Base-by-base conservation (phyloP, 495 filamentous ascomycete species). In the Lepraria neglecta region DNA sequence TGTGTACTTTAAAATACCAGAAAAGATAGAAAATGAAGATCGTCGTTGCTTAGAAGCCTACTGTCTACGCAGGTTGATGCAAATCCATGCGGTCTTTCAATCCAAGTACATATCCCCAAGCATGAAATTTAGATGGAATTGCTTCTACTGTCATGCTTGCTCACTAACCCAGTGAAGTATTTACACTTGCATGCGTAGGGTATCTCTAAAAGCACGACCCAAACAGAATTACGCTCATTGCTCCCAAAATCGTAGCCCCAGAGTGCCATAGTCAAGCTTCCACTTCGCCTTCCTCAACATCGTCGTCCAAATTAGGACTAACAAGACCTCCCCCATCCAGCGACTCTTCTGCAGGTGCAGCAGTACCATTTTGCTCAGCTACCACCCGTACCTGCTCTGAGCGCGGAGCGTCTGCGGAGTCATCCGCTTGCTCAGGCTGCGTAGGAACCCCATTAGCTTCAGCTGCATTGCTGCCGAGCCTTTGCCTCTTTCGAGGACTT, bases 281-380 rank as follows among this genome's bases (percentile, higher is more conserved):
- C 5, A 68, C 56, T 55, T 68, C 66, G 30, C 66, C 66, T 44
- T 68, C 66, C 55, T 68, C 66, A 42, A 60, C 62, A 31, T 61
- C 61, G n/a, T 68, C 60, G 17, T 64, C 66, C 27, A 57, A 30
- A 15, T 42, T 46, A 42, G 61, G 50, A 46, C 60, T 64, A 35
- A 54, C 58, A 21, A 60, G 38, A 38, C 62, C 50, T 43, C 43
- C 62, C 9, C 17, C 45, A n/a, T 50, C 24, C 46, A 5, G 59
- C 15, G 1, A 6, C 5, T 42, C 35, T 45, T 33, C 28, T 14
- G 2, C 46, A 24, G 52, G 42, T 2, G 55, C 33, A 6, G 17
- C 44, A 21, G 21, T 42, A 17, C 33, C 19, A 9, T 42, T 45
- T 4, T 46, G 31, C 24, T 17, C 31, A 30, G n/a, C 35, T 14